Evolutionary conservation across 176 grass and related monocot genomes (phyloP).

Genomic region (Carex kokanica): DNA sequence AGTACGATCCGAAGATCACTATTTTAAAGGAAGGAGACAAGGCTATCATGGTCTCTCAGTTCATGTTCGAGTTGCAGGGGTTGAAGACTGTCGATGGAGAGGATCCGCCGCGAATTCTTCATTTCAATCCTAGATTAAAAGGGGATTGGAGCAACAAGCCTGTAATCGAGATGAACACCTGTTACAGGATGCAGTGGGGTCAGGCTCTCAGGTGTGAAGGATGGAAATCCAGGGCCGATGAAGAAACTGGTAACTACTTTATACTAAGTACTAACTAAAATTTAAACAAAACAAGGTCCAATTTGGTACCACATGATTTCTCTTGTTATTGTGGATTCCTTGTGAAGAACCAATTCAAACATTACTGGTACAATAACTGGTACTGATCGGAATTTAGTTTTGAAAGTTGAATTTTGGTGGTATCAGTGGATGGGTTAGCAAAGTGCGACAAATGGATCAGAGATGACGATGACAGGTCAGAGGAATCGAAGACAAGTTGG

Average conservation of each 20-base stretch:
- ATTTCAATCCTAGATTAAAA: conserved; percentile 87
- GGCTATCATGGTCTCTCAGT: conserved; percentile 94
- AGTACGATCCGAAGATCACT: conserved; percentile 77
- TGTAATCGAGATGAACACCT: conserved; percentile 95
- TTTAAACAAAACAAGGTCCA: background rate
- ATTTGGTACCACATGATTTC: background rate
- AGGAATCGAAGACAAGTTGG: conserved; percentile 68
- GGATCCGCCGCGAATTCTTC: conserved; percentile 89
- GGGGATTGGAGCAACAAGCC: conserved; percentile 94
- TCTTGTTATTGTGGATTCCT: background rate
- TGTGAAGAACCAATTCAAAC: background rate
- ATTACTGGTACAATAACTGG: background rate
- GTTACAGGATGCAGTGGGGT: conserved; percentile 99
- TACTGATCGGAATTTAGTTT: background rate
- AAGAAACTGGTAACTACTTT: conserved; percentile 30
- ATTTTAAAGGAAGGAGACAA: conserved; percentile 59
- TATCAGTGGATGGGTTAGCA: conserved; percentile 71
- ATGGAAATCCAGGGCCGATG: conserved; percentile 64
- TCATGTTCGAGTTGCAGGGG: conserved; percentile 98
- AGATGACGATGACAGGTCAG: conserved; percentile 46
- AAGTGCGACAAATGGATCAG: conserved; percentile 95
- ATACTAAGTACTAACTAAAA: background rate
- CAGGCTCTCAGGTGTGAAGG: conserved; percentile 67
- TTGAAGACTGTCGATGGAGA: conserved; percentile 82
- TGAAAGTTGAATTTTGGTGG: conserved; percentile 26